Evolutionary conservation across 331 rosid species (phyloP).

Genomic region (Saraca asoca): DNA sequence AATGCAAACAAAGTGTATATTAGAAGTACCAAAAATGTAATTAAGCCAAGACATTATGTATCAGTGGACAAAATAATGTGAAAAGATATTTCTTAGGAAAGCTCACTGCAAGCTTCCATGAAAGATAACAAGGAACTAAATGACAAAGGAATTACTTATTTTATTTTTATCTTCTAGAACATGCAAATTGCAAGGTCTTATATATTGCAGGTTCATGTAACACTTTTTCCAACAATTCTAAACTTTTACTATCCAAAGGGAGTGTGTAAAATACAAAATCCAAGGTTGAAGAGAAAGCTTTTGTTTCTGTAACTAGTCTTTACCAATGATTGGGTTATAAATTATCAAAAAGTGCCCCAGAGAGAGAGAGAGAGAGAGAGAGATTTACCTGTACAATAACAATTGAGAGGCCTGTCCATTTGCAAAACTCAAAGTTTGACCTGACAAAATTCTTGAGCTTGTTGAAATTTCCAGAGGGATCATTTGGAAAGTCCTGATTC

Average conservation of each 20-base stretch:
- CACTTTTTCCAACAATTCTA: slow-evolving; percentile 11
- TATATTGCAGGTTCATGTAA: slow-evolving; percentile 20
- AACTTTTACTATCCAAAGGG: neutral
- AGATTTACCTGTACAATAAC: slow-evolving; percentile 62
- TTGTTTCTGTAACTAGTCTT: neutral
- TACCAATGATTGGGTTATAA: too few relatives aligned
- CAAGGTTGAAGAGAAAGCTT: neutral
- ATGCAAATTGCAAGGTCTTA: slow-evolving; percentile 11
- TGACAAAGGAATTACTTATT: neutral
- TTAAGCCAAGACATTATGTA: too few relatives aligned
- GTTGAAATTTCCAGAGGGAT: slow-evolving; percentile 66
- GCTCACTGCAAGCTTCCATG: neutral
- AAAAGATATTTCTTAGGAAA: slow-evolving; percentile 7
- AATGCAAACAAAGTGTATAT: too few relatives aligned
- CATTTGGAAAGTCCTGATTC: slow-evolving; percentile 75
- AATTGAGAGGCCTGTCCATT: slow-evolving; percentile 71
- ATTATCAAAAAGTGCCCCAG: too few relatives aligned
- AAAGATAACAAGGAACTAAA: slow-evolving; percentile 9
- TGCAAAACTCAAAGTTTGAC: slow-evolving; percentile 69
- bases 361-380: slow-evolving; percentile 34
- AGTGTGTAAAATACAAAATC: neutral
- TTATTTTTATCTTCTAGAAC: neutral
- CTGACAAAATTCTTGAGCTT: slow-evolving; percentile 63
- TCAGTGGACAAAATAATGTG: too few relatives aligned
- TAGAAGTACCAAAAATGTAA: too few relatives aligned